Evolutionary conservation across 116 monocot species (phyloP), one percentile per base, ranked within the genome.

Genomic region (Trichopus zeylanicus): DNA sequence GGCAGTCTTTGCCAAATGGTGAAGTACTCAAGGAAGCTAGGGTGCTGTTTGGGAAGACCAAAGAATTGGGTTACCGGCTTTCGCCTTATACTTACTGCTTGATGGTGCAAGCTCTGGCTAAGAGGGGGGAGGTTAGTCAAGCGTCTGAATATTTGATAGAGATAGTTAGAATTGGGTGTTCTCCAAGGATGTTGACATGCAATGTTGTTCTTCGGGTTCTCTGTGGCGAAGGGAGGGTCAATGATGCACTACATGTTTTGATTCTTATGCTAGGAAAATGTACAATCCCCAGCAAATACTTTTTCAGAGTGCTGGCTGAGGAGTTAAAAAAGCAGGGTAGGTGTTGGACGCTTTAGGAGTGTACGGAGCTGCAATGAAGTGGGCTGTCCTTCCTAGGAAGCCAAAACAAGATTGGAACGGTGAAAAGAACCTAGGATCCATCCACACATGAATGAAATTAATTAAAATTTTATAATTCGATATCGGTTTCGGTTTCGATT

Each of bases 81-180:
- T 70, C 85, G 9, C 75, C 86, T 42, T 94, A 83, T 65, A 94
- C 93, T 7, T 86, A 72, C 60, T 86, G 75, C 60, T 70, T 86
- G 56, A 69, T 89, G 73, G 66, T 89, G 34, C 78, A 88, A 67
- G 86, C 93, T 52, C 73, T 89, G 60, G 86, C 80, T 67, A 67
- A 63, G 33, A 65, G 80, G 42, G 82, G 86, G 48, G 73, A 80
- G 46, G 29, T 81, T 33, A 69, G 72, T 27, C 26, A 59, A 55
- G 93, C 93, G 19, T 26, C 81, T 27, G 3, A 32, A 26, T 46
- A 71, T 62, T 75, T 94, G 59, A 15, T 67, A 49, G 70, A 85
- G 29, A 89, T 89, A 86, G 66, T 80, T 22, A 70, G 64, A 46
- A 51, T 15, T 35, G 92, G 84, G 32, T 62, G 73, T 62, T 65